Conservation (phyloP, 257 asterid species). For the Gentiana dahurica region DNA sequence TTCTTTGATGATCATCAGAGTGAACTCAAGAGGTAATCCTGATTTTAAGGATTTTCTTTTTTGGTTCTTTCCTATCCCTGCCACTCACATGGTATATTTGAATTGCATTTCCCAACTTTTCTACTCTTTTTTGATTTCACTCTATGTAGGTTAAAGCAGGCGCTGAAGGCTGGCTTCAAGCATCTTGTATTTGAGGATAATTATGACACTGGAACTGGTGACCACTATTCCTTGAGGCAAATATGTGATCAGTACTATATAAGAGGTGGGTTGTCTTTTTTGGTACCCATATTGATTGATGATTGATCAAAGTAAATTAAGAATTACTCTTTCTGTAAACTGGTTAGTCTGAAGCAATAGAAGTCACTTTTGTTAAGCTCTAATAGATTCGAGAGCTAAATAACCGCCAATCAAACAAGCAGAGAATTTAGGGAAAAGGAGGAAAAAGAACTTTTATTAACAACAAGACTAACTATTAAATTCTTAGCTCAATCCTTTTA, state of each 20-base stretch:
- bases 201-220: conserved; percentile 98
- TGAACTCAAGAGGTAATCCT: conserved; percentile 75
- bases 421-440: no score
- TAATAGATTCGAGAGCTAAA: no score
- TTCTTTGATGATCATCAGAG: conserved; percentile 99
- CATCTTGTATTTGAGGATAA: conserved; percentile 96
- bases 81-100: neutral
- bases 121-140: conserved; percentile 5
- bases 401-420: no score
- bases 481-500: no score
- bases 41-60: neutral
- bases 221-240: conserved; percentile 94
- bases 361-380: no score
- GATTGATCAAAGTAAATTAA: no score
- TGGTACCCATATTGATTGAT: neutral
- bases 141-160: conserved; percentile 72
- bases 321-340: no score
- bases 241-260: conserved; percentile 89
- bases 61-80: neutral
- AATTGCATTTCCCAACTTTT: no score
- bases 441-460: no score
- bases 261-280: conserved; percentile 39
- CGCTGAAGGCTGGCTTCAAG: conserved; percentile 95
- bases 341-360: no score
- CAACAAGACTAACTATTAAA: no score